Base-by-base conservation (phyloP, 441 rosid species). In the Hura crepitans region DNA sequence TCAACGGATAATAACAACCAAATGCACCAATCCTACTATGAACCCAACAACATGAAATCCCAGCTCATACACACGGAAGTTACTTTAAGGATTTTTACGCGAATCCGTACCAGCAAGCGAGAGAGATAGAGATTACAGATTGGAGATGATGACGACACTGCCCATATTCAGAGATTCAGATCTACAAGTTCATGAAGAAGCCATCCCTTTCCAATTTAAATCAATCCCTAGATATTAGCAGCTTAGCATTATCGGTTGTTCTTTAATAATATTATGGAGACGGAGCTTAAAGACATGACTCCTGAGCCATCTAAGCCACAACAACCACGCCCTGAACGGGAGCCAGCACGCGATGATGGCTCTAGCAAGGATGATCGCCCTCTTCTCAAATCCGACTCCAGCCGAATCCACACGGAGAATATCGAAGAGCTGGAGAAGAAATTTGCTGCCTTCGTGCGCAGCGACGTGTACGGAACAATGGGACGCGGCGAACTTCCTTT, bases 391-490 rank as follows among this genome's bases (percentile, higher is more conserved):
- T 75, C 87, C 43, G 91, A 86, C 68, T 68, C 89, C 59, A 68
- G 10, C 67, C 39, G 70, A 17, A 45, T 45, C 3, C 65, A 28
- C 77, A 49, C 81, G 20, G 86, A 80, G 70, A 78, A 47, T 78
- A 80, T 89, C 25, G 77, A 78, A 71, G 97, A 89, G 85, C 78
- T 92, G 23, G 97, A 92, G 80, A 91, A 91, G 85, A 93, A 85
- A 83, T 92, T 75, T 83, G 88, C 96, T 5, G 92, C 99, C n/a
- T 92, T 71, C 75, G 99, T 88, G 5, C 93, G 99, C 30, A 79
- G 66, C 31, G 98, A 96, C 68, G 84, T 79, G 53, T 92, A 91
- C 77, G 98, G 99, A 14, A 75, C 86, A 64, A 91, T 92, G 95
- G 99, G 99, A 37, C 81, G 89, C 43, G 97, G 96, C 66, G 86